Conservation (phyloP, 805 yeast species). For the Candida maris region DNA sequence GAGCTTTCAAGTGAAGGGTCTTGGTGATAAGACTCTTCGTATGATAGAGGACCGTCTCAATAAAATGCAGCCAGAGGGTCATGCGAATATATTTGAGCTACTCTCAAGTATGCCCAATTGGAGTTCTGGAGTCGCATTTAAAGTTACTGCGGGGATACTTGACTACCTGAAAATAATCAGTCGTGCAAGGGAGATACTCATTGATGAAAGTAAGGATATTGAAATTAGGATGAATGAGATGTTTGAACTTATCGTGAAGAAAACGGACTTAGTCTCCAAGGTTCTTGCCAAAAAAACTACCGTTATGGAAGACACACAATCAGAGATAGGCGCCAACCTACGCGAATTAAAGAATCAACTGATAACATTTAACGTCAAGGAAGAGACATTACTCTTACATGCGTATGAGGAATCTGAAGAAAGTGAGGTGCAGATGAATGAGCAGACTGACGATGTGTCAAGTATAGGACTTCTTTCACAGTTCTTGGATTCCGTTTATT, state of each 20-base stretch:
- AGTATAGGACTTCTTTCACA: conserved; percentile 22
- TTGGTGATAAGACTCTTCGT: conserved; percentile 53
- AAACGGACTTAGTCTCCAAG: conserved; percentile 19
- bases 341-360: conserved; percentile 29
- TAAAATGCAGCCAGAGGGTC: conserved; percentile 5
- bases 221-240: conserved; percentile 10
- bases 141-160: conserved; percentile 23
- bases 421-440: conserved; percentile 20
- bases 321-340: conserved; percentile 23
- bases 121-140: conserved; percentile 15
- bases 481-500: conserved; percentile 31
- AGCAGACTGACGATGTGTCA: conserved; percentile 15
- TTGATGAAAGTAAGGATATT: conserved; percentile 3
- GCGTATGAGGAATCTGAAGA: conserved; percentile 16
- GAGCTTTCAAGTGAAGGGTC: conserved; percentile 58
- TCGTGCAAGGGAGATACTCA: conserved; percentile 14
- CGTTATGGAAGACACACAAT: conserved; percentile 16
- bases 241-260: conserved; percentile 20
- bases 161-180: conserved; percentile 30
- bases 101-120: conserved; percentile 12
- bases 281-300: conserved; percentile 18
- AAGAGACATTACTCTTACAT: conserved; percentile 21
- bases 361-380: conserved; percentile 22
- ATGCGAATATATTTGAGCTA: conserved; percentile 10
- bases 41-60: conserved; percentile 16